Base-by-base conservation (phyloP, 1,284 basidiomycete genomes). In the Pyrrhoderma lamaoense region DNA sequence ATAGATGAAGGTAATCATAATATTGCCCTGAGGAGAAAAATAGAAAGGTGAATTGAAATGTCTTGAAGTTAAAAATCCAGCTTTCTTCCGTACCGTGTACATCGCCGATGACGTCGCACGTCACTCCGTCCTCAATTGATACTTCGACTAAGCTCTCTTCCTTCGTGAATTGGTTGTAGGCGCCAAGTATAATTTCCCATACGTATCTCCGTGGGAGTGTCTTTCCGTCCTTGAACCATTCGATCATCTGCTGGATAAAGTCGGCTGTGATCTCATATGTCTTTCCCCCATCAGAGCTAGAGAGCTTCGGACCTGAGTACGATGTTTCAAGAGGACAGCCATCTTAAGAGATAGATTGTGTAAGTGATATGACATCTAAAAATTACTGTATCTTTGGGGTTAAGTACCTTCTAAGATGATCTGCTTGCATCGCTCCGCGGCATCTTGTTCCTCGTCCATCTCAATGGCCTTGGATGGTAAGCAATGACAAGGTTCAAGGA, bases 101-200 rank as follows among this genome's bases (percentile, higher is more conserved):
- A 67, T 94, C 93, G 18, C 92, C 93, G 61, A 93, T 93, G 59
- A 98, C 83, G 69, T 97, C 92, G 61, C 85, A 82, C 0, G 85
- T 92, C 52, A 86, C 76, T 1, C 85, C 93, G 34, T 93, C 82
- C 35, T 79, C 76, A 22, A 99, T 70, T 40, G 76, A 68, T 38
- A 95, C 77, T 50, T 89, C 80, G 14, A 96, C 91, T 62, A 99
- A 61, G 57, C 82, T 89, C 53, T 86, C 80, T 65, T 96, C 93
- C 59, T 84, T 76, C 25, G 74, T 71, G 59, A 99, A 83, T 5
- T 80, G 70, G 16, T 80, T 77, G 62, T 90, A 80, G 53, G 90
- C 93, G 23, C 91, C 93, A 9, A 99, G 74, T 23, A 94, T 77
- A 60, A 99, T 97, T 70, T 98, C 92, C 93, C 93, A 98, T 22